Conservation (phyloP, 495 filamentous ascomycete species). For the Talaromyces ruber region DNA sequence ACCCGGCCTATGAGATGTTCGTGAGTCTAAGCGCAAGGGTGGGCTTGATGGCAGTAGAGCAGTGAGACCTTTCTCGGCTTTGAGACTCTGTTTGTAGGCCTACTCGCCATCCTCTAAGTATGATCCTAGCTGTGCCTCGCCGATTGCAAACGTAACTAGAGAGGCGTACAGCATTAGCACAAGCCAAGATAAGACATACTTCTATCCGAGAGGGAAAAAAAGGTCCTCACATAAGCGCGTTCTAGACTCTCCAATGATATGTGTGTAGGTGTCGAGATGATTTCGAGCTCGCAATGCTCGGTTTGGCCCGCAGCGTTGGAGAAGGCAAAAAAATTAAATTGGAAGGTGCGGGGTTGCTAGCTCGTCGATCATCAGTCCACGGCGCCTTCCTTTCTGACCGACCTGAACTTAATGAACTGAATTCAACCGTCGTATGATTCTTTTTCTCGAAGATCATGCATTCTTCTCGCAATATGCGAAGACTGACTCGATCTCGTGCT, state of each 20-base stretch:
- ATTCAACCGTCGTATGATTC: neutral
- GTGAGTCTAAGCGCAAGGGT: neutral
- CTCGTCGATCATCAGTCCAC: neutral
- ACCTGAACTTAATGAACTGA: neutral
- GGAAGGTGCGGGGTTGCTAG: neutral
- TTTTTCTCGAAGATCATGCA: neutral
- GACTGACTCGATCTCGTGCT: neutral
- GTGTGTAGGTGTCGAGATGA: neutral
- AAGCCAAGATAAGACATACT: too few relatives aligned
- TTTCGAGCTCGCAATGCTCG: neutral
- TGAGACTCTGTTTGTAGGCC: neutral
- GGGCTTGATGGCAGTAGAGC: neutral
- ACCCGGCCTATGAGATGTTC: conserved; percentile 15
- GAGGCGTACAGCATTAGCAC: too few relatives aligned
- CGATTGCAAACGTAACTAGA: neutral
- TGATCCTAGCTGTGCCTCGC: neutral
- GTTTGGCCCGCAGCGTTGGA: neutral
- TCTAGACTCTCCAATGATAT: neutral
- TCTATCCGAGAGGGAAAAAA: neutral
- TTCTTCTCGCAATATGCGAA: neutral
- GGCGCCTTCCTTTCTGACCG: neutral
- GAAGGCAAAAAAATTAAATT: neutral
- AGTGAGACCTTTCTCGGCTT: neutral
- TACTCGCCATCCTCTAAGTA: neutral
- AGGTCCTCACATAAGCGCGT: neutral